A percentile compares a stretch with the other conserved stretches of the same genome.
Conservation (phyloP, 345 rosid genomes). For the Tarenaya hassleriana region DNA sequence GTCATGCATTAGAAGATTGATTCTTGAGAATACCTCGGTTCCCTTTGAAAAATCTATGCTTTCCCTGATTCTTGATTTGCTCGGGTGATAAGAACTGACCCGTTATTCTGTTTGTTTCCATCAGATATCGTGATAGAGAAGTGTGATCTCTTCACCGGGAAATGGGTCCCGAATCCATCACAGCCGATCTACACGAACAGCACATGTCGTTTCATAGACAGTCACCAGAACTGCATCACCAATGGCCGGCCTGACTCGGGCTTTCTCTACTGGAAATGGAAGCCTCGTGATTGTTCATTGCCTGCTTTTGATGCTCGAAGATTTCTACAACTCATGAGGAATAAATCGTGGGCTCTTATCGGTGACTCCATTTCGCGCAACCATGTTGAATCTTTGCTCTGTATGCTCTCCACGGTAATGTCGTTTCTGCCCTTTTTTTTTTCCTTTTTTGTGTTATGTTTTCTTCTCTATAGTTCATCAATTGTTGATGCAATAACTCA, state of each 20-base stretch:
- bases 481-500: too few relatives aligned
- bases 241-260: conserved; percentile 82
- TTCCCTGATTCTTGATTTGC: conserved; percentile 12
- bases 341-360: conserved; percentile 71
- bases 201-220: conserved; percentile 42
- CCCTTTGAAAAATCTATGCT: background rate
- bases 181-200: conserved; percentile 60
- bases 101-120: conserved; percentile 1
- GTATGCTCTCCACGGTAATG: conserved; percentile 68
- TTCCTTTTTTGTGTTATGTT: too few relatives aligned
- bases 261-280: conserved; percentile 88
- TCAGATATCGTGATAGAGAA: conserved; percentile 41
- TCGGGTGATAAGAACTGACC: background rate
- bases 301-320: conserved; percentile 57
- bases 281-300: conserved; percentile 60
- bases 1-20: background rate
- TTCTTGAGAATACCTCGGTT: background rate
- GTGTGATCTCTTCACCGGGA: conserved; percentile 71
- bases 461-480: too few relatives aligned
- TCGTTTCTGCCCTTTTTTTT: background rate
- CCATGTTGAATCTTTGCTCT: conserved; percentile 81
- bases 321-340: conserved; percentile 67
- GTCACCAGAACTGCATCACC: conserved; percentile 87
- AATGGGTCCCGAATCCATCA: conserved; percentile 71
- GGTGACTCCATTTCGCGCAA: conserved; percentile 97